Conservation (phyloP, 208 protist species). For the Leptomonas pyrrhocoris region DNA sequence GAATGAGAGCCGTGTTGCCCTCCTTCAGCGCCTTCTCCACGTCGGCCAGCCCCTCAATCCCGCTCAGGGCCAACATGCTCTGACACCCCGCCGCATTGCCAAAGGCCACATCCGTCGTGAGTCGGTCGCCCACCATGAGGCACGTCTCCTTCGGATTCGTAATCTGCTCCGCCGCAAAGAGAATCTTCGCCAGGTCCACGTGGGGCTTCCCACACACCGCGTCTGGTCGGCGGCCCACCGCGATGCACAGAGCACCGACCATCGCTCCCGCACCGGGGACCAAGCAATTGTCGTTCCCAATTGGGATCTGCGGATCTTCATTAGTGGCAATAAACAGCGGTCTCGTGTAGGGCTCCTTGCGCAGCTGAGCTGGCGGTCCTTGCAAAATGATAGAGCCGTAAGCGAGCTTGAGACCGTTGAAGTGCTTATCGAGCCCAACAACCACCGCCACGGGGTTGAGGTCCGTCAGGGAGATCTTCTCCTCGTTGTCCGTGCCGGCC, state of each 20-base stretch:
- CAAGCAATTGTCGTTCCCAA: constrained; percentile 34
- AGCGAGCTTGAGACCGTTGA: constrained; percentile 63
- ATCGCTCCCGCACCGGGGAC: constrained; percentile 53
- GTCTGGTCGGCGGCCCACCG: constrained; percentile 41
- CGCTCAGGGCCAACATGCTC: constrained; percentile 59
- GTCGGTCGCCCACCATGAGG: constrained; percentile 75
- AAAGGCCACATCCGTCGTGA: constrained; percentile 73
- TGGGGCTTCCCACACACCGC: constrained; percentile 65
- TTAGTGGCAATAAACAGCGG: constrained; percentile 74
- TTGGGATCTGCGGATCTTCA: constrained; percentile 56
- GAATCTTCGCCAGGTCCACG: constrained; percentile 48
- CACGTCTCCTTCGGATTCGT: constrained; percentile 39
- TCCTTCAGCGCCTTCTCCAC: constrained; percentile 39
- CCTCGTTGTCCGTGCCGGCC: constrained; percentile 19
- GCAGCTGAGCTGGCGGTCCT: constrained; percentile 16
- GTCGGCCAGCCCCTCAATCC: constrained; percentile 42
- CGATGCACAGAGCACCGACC: constrained; percentile 39
- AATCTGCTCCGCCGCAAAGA: constrained; percentile 47
- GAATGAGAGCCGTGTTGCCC: constrained; percentile 38
- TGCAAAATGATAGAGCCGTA: constrained; percentile 49
- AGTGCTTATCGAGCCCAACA: constrained; percentile 58
- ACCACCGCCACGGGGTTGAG: constrained; percentile 64
- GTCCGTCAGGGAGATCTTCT: constrained; percentile 55
- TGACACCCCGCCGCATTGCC: constrained; percentile 48
- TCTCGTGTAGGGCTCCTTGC: neutral